A percentile compares a stretch with the other conserved stretches of the same genome.
Evolutionary conservation across 2,329 filamentous ascomycete genomes (phyloP).

Genomic region (Phialophora chinensis): DNA sequence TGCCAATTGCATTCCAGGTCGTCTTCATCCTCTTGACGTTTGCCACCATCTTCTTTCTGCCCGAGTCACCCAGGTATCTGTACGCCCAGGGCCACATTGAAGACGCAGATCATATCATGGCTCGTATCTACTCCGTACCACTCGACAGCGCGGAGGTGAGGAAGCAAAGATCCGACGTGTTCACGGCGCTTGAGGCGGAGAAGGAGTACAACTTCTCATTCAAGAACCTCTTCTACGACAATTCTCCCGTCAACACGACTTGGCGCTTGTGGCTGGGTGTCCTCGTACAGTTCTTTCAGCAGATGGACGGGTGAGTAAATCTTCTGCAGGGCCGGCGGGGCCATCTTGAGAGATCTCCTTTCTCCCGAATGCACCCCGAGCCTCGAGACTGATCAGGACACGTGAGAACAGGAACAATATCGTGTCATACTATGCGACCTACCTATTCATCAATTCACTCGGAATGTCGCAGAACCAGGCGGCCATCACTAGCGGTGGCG

Average conservation of each 20-base stretch:
- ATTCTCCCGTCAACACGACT: constrained; percentile 28
- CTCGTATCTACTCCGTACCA: constrained; percentile 27
- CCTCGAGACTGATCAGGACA: not conserved
- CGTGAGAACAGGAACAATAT: constrained; percentile 27
- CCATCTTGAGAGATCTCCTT: not conserved
- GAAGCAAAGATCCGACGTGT: constrained; percentile 26
- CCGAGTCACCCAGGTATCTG: constrained; percentile 45
- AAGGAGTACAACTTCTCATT: constrained; percentile 29
- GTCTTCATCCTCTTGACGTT: constrained; percentile 51
- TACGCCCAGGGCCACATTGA: constrained; percentile 25
- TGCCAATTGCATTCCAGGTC: constrained; percentile 57
- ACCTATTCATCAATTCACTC: constrained; percentile 37
- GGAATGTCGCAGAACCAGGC: constrained; percentile 37
- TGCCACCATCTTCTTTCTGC: constrained; percentile 46
- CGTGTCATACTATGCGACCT: constrained; percentile 37
- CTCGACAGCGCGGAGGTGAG: constrained; percentile 22
- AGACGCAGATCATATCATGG: constrained; percentile 30
- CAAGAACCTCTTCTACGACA: constrained; percentile 31
- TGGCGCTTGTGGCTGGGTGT: constrained; percentile 33
- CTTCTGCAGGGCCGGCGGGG: not conserved
- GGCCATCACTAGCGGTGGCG: constrained; percentile 30
- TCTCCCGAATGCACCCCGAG: not conserved
- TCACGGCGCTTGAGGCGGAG: constrained; percentile 30
- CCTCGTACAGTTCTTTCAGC: constrained; percentile 30
- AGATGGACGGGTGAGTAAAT: constrained; percentile 25